Evolutionary conservation across 2,329 filamentous ascomycete genomes (phyloP).

Genomic region (Colletotrichum spinosum): DNA sequence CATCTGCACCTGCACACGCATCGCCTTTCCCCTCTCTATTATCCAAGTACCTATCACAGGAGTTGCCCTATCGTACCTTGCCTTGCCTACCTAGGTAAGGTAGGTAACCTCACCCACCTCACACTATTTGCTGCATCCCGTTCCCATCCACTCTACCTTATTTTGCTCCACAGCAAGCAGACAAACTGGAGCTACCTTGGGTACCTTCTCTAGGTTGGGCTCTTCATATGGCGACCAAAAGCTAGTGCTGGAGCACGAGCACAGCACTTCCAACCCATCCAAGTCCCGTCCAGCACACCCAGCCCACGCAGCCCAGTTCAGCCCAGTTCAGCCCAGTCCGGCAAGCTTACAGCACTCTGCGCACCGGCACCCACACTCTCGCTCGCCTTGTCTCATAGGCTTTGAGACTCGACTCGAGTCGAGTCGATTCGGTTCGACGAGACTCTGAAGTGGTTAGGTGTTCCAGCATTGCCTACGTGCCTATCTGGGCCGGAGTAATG

Average conservation of each 20-base stretch:
- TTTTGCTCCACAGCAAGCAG: too few relatives aligned
- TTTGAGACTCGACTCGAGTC: background rate
- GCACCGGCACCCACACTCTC: constrained; percentile 2
- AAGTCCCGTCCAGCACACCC: background rate
- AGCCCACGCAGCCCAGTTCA: constrained; percentile 9
- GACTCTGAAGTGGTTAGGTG: too few relatives aligned
- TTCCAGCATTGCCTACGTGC: too few relatives aligned
- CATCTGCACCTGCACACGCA: constrained; percentile 4
- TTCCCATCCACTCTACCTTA: constrained; percentile 7
- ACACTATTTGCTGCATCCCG: background rate
- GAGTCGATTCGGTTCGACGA: too few relatives aligned
- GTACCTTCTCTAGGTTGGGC: too few relatives aligned
- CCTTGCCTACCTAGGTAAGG: too few relatives aligned
- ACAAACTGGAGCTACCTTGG: too few relatives aligned
- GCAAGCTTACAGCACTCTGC: constrained; percentile 3
- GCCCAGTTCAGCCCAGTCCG: constrained; percentile 1
- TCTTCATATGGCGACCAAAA: too few relatives aligned
- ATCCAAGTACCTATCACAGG: background rate
- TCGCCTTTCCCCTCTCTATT: constrained; percentile 1
- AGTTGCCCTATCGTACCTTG: background rate
- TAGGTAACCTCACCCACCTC: background rate
- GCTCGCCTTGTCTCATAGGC: constrained; percentile 1
- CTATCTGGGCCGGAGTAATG: too few relatives aligned
- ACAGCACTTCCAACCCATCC: too few relatives aligned
- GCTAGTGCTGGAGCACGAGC: too few relatives aligned